These are phyloP conservation scores for Colletotrichum melonis DNA, from an alignment of 2,329 filamentous ascomycete species.

Conservation along the genomic window DNA sequence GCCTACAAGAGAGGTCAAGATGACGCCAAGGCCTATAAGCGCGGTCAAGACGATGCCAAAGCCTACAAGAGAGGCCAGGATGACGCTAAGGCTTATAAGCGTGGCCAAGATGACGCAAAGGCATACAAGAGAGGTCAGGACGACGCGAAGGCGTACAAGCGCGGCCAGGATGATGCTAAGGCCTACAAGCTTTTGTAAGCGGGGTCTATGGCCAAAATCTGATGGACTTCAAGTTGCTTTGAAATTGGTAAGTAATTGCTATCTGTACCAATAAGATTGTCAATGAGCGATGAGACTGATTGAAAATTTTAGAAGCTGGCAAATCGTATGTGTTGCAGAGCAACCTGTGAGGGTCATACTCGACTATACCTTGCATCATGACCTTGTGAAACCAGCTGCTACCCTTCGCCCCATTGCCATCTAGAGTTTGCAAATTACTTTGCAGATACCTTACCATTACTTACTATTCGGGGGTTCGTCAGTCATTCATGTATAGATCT, in stretches of 20 bases:
- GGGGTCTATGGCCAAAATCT: background rate
- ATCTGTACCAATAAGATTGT: background rate
- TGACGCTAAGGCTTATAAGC: background rate
- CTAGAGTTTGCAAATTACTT: background rate
- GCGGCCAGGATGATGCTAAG: background rate
- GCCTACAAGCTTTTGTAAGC: background rate
- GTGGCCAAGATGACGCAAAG: no score
- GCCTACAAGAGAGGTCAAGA: background rate
- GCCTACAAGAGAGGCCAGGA: background rate
- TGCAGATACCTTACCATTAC: background rate
- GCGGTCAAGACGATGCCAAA: background rate
- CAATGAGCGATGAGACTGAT: background rate
- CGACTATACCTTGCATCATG: no score
- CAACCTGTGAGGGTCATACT: no score
- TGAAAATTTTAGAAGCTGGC: no score
- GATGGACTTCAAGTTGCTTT: background rate
- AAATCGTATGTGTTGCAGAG: no score
- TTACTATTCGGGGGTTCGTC: background rate
- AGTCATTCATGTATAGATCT: background rate
- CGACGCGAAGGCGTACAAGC: background rate
- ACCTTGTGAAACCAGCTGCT: background rate
- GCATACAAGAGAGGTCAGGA: background rate
- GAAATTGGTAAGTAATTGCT: background rate
- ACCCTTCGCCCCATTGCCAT: background rate
- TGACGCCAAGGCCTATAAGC: background rate